Conservation (phyloP, 1,284 basidiomycete species). For the Leccinum subrobustum region DNA sequence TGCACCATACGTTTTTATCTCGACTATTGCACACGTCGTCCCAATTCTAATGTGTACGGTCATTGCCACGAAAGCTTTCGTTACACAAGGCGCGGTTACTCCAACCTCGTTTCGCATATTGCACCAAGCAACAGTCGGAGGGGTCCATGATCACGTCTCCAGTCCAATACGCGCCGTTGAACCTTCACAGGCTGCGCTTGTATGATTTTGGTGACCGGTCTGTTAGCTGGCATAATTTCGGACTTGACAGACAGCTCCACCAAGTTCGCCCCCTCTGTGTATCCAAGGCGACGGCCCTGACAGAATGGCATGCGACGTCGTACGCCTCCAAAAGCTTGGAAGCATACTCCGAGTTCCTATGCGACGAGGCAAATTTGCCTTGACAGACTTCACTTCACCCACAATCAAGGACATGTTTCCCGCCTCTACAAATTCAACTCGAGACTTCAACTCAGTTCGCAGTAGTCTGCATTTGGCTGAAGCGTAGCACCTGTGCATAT, state of each 20-base stretch:
- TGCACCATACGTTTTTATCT: neutral
- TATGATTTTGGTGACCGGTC: neutral
- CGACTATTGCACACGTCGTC: neutral
- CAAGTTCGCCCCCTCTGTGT: neutral
- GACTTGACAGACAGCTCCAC: neutral
- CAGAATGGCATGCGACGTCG: neutral
- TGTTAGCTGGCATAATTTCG: neutral
- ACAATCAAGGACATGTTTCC: neutral
- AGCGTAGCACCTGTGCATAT: slow-evolving; percentile 3
- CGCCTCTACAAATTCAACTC: neutral
- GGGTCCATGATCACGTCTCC: neutral
- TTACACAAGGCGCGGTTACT: neutral
- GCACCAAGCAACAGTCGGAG: neutral
- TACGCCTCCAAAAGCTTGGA: neutral
- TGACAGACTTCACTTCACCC: neutral
- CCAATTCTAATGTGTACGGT: neutral
- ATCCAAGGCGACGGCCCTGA: neutral
- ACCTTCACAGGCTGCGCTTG: neutral
- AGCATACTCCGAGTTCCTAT: neutral
- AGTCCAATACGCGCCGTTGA: neutral
- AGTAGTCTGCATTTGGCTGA: neutral
- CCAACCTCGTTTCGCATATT: neutral
- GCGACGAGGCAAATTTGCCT: neutral
- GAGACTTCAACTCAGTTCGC: slow-evolving; percentile 4
- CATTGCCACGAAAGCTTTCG: neutral